Base-by-base conservation (phyloP, 345 rosid genomes). In the Adansonia digitata region DNA sequence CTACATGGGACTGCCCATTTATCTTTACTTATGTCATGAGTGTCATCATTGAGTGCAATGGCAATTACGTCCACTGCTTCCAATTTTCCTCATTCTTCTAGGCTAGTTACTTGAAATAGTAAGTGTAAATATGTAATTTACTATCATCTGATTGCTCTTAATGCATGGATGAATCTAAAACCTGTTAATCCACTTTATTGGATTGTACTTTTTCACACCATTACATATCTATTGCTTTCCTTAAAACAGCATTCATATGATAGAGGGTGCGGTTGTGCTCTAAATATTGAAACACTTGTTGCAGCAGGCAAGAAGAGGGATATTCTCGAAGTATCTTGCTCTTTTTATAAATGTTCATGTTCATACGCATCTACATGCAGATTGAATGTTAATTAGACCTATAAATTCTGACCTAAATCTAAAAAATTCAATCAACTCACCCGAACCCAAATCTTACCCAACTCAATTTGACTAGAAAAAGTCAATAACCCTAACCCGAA, bases 271-370 rank as follows among this genome's bases (percentile, higher is more conserved):
- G 98, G 98, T 75, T 92, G 97, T 72, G 93, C 98, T 42, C 77
- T 94, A 88, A 94, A 89, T 82, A 90, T 94, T 69, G 97, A 88
- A 84, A 94, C 98, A 64, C 88, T 94, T 57, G 91, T 89, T 79
- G 94, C 97, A 83, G 98, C 98, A 63, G 97, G 93, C 13, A 97
- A 90, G 86, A 89, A 94, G 83, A 88, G 97, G 71, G 91, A 90
- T 56, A 86, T 87, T 61, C 84, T 94, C 65, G 96, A 94, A 94
- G 98, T 94, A 85, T 37, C 5, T 46, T 46, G 17, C 3, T 46
- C 51, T 46, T 2, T 15, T 4, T 15, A 46, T 46, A 46, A 0
- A 46, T 46, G 51, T 46, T 4, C 18, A 46, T 46, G 18, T 63
- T 31, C 34, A 31, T 31, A 3, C 3, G 3, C 34, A 31, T 31